Percentiles rank a stretch among this genome's conserved stretches.
Evolutionary conservation across 352 stramenopile genomes (phyloP).

Genomic region (Globisporangium nunn): DNA sequence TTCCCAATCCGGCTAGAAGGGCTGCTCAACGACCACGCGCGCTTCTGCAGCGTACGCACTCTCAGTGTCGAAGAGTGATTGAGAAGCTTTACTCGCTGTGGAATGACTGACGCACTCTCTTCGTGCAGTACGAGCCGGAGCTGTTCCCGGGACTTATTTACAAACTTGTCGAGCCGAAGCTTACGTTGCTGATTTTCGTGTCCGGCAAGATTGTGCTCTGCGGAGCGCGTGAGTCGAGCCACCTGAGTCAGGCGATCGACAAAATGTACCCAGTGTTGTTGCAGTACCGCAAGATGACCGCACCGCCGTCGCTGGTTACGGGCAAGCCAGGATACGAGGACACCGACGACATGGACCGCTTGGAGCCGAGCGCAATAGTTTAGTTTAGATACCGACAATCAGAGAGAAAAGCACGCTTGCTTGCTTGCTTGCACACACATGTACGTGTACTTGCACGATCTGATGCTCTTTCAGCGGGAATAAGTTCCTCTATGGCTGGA

Average conservation of each 20-base stretch:
- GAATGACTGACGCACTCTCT: background rate
- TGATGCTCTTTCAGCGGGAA: background rate
- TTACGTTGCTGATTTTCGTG: conserved; percentile 99
- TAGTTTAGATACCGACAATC: conserved; percentile 13
- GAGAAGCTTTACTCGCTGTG: background rate
- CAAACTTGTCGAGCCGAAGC: conserved; percentile 93
- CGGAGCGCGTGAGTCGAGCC: conserved; percentile 39
- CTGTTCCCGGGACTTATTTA: conserved; percentile 99
- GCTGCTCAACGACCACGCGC: conserved; percentile 93
- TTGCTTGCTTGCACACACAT: background rate
- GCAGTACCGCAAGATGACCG: conserved; percentile 66
- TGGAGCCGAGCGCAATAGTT: conserved; percentile 52
- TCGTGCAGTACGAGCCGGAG: conserved; percentile 94
- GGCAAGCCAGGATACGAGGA: conserved; percentile 64
- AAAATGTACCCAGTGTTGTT: conserved; percentile 56
- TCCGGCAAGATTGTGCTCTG: conserved; percentile 99
- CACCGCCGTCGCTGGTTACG: conserved; percentile 59
- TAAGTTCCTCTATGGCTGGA: conserved; percentile 10
- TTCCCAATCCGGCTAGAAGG: conserved; percentile 99
- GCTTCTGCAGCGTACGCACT: conserved; percentile 89
- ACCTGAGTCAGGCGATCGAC: conserved; percentile 37
- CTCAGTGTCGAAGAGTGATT: background rate
- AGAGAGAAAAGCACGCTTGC: background rate
- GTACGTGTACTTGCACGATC: background rate
- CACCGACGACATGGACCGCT: conserved; percentile 51